Base-by-base conservation (phyloP, 768 basidiomycete genomes). In the Obba rivulosa region DNA sequence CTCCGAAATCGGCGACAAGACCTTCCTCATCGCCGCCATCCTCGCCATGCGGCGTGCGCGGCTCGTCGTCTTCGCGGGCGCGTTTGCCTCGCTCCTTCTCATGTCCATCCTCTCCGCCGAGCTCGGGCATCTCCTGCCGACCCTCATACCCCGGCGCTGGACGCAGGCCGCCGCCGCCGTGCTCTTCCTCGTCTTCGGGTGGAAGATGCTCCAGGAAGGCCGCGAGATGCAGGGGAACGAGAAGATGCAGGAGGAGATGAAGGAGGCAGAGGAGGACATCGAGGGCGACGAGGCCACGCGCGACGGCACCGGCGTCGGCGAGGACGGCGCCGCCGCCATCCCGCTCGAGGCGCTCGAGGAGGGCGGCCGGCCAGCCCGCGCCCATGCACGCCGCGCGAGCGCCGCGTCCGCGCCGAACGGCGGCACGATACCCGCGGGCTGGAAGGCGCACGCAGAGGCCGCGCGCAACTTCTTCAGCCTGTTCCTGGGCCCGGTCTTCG, bases 1-100 rank as follows among this genome's bases (percentile, higher is more conserved):
- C 62, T 92, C 90, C 2, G 91, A 93, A 73, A 86, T 94, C 37
- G 95, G 95, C 20, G 95, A 98, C 81, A 96, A 97, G 66, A 97
- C 95, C 0, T 87, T 87, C 61, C 72, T 87, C 55, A 85, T 87
- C 31, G 85, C 95, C 42, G 92, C 94, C 70, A 91, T 83, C 61
- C 87, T 80, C 59, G 92, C 94, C 10, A 93, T 93, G 83, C 85
- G 92, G 7, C 92, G 96, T 63, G 85, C 92, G 1, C 84, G 94
- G 18, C 56, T 85, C 38, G 68, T 83, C 48, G 92, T 99, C 50
- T 97, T 97, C 62, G 73, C 74, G 0, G 96, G 94, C 25, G 94
- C 96, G 1, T 85, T 97, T 56, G 76, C 79, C 14, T 92, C 92
- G 8, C 79, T 99, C 39, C 75, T 87, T 46, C 68, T 96, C 65